Evolutionary conservation across 2,329 filamentous ascomycete genomes (phyloP), one percentile per base, ranked within the genome.

Genomic region (Didymella keratinophila): DNA sequence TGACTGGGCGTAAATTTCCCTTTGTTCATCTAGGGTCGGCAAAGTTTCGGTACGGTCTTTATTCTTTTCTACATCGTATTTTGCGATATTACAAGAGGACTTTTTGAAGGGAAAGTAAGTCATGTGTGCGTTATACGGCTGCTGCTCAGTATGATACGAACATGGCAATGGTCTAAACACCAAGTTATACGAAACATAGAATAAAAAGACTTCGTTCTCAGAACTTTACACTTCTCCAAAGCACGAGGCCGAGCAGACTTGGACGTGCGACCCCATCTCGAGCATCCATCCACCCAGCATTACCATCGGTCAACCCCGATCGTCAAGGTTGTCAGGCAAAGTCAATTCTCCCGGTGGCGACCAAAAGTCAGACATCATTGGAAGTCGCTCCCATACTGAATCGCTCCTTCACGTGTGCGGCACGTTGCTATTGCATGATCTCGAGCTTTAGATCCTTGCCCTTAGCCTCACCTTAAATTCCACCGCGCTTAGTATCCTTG

Each of bases 1-100:
- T 11, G 54, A 47, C 21, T 57, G 48, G 34, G 43, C 48, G 12
- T 52, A 23, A 44, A 14, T 3, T 2, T 48, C 32, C n/a, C 10
- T 57, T 44, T 28, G 27, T 42, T 27, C 16, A 36, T 10, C 27
- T 30, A n/a, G n/a, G 20, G 30, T 30, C 2, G 28, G 14, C 8
- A 3, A 1, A 11, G 21, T 16, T 18, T 44, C 16, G 12, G 12
- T 14, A 30, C 5, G 10, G 14, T 34, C 6, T 41, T 3, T 18
- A 8, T 34, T 18, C 2, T 34, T 12, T 41, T 46, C 30, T 44
- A n/a, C 28, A 18, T 16, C 41, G 25, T 41, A 27, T 20, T 23
- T 39, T 25, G 30, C 14, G 25, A 25, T 14, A 36, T 28, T 18
- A 14, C 12, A 18, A 28, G 7, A 16, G 11, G n/a, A 9, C 12